Conservation (phyloP, 2,329 filamentous ascomycete species). For the Hymenotorrendiella dingleyae region DNA sequence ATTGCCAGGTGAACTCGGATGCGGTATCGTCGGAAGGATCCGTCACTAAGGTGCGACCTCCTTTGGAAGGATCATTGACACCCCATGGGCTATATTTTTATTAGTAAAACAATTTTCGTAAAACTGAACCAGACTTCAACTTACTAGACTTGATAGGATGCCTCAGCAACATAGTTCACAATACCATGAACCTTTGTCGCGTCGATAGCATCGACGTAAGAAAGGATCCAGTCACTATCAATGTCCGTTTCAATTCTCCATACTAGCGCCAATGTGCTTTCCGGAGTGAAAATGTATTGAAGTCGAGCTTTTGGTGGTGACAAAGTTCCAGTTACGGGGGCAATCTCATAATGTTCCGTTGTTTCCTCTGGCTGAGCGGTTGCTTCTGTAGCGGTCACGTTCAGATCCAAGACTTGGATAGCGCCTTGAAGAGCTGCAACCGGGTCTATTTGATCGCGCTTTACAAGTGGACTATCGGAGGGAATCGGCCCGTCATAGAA, state of each 20-base stretch:
- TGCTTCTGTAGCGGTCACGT: slow-evolving; percentile 7
- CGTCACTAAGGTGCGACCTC: slow-evolving; percentile 36
- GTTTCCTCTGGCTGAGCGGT: slow-evolving; percentile 10
- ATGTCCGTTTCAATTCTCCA: slow-evolving; percentile 57
- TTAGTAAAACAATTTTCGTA: slow-evolving; percentile 11
- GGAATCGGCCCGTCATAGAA: slow-evolving; percentile 41
- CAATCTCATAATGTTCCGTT: slow-evolving; percentile 31
- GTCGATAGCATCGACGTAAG: slow-evolving; percentile 44
- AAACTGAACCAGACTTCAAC: no score
- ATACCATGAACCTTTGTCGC: slow-evolving; percentile 45
- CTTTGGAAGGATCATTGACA: slow-evolving; percentile 47
- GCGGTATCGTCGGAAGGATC: slow-evolving; percentile 43
- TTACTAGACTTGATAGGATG: slow-evolving; percentile 48
- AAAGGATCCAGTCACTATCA: slow-evolving; percentile 51
- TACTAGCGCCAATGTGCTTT: slow-evolving; percentile 42
- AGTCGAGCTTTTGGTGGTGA: slow-evolving; percentile 49
- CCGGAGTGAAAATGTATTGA: slow-evolving; percentile 46
- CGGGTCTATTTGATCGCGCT: slow-evolving; percentile 39
- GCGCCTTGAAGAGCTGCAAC: slow-evolving; percentile 35
- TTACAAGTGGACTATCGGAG: slow-evolving; percentile 34
- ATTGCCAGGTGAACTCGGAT: slow-evolving; percentile 49
- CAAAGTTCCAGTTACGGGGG: slow-evolving; percentile 41
- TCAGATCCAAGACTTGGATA: slow-evolving; percentile 9
- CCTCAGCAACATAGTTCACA: slow-evolving; percentile 51
- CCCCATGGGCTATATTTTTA: slow-evolving; percentile 40